Evolutionary conservation across 2,329 filamentous ascomycete genomes (phyloP).

Genomic region (Venturiaceae sp.): DNA sequence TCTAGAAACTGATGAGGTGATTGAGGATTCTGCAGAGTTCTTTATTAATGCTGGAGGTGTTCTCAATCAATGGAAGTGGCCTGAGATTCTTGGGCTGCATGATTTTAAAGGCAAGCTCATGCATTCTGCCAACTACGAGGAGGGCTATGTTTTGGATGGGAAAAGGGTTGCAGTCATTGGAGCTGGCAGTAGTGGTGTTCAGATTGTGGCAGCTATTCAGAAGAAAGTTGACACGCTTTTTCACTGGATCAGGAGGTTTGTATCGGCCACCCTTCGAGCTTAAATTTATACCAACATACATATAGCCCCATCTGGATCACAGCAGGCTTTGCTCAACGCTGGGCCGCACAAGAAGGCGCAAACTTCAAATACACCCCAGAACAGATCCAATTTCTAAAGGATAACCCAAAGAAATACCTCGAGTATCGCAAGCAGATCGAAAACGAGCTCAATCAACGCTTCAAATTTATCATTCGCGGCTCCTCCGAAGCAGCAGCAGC

Average conservation of each 20-base stretch:
- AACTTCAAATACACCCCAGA: conserved; percentile 38
- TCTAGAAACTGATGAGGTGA: conserved; percentile 20
- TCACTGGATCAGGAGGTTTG: conserved; percentile 28
- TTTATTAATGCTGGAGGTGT: conserved; percentile 35
- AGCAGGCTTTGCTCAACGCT: conserved; percentile 36
- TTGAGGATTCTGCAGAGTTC: conserved; percentile 27
- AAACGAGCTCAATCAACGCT: conserved; percentile 41
- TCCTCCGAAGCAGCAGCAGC: conserved; percentile 33
- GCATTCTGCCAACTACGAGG: conserved; percentile 33
- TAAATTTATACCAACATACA: neutral
- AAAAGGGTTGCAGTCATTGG: conserved; percentile 34
- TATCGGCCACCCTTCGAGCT: neutral
- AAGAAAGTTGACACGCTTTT: conserved; percentile 27
- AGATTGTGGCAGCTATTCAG: conserved; percentile 32
- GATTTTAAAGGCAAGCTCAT: conserved; percentile 33
- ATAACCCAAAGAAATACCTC: conserved; percentile 34
- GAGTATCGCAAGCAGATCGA: conserved; percentile 39
- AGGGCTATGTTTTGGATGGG: conserved; percentile 25
- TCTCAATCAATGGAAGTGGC: conserved; percentile 35
- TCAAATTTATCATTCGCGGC: conserved; percentile 44
- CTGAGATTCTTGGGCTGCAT: conserved; percentile 30
- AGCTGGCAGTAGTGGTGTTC: conserved; percentile 30
- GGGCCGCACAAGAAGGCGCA: conserved; percentile 34
- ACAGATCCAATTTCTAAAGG: conserved; percentile 26
- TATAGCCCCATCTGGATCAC: conserved; percentile 35